These are phyloP conservation scores for Carex sylvatica DNA, from an alignment of 202 grass and related monocot genomes.

Conservation along the genomic window DNA sequence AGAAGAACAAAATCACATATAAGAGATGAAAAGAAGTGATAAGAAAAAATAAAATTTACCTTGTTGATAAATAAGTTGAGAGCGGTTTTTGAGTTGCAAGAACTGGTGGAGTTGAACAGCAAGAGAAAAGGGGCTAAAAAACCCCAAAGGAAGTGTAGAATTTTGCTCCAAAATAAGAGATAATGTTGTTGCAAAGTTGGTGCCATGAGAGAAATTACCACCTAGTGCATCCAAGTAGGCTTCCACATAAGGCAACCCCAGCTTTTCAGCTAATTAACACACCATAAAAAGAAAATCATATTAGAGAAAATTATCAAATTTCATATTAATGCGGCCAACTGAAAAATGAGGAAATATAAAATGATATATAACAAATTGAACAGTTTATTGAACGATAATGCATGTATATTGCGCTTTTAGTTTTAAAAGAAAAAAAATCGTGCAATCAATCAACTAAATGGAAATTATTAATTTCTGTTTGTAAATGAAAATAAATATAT, in stretches of 20 bases:
- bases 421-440: too few relatives aligned
- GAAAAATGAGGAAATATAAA: neutral
- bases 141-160: constrained; percentile 4
- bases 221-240: constrained; percentile 44
- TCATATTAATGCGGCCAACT: neutral
- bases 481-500: too few relatives aligned
- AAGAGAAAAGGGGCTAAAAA: constrained; percentile 35
- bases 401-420: too few relatives aligned
- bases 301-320: neutral
- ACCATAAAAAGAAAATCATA: neutral
- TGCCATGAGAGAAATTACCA: constrained; percentile 38
- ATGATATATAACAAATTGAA: too few relatives aligned
- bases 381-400: too few relatives aligned
- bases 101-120: constrained; percentile 34
- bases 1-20: neutral
- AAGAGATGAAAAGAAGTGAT: neutral
- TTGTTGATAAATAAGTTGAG: constrained; percentile 20
- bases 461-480: too few relatives aligned
- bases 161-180: constrained; percentile 35
- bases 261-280: constrained; percentile 23
- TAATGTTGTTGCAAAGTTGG: constrained; percentile 40
- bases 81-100: constrained; percentile 31
- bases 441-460: too few relatives aligned
- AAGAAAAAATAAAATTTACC: neutral
- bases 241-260: constrained; percentile 27